Conservation (phyloP, 495 filamentous ascomycete species). For the Penicillium riverlandense region DNA sequence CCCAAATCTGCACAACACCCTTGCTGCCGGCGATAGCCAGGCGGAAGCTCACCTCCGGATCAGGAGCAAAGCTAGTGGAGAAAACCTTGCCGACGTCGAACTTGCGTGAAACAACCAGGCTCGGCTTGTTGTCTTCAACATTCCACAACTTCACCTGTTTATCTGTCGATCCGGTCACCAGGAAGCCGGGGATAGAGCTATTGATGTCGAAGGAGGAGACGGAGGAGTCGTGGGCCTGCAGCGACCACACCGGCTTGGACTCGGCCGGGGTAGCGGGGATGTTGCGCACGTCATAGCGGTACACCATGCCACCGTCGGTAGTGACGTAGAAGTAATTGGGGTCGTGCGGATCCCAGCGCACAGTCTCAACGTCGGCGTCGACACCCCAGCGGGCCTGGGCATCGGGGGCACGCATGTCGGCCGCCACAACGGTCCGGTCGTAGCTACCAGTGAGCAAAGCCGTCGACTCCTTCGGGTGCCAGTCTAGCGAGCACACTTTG, state of each 20-base stretch:
- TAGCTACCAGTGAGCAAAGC: conserved; percentile 88
- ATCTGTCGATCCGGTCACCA: conserved; percentile 88
- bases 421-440: conserved; percentile 83
- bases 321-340: conserved; percentile 89
- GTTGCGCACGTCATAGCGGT: conserved; percentile 76
- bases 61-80: conserved; percentile 80
- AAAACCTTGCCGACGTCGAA: conserved; percentile 94
- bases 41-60: conserved; percentile 81
- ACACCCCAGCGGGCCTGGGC: conserved; percentile 80
- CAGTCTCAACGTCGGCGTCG: conserved; percentile 87
- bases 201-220: conserved; percentile 96
- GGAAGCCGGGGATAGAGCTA: conserved; percentile 76
- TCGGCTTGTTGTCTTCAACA: conserved; percentile 63
- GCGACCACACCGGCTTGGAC: conserved; percentile 81
- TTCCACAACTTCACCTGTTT: conserved; percentile 97
- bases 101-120: conserved; percentile 86
- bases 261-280: conserved; percentile 58
- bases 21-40: conserved; percentile 93
- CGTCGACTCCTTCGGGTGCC: conserved; percentile 83
- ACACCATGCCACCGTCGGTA: conserved; percentile 83
- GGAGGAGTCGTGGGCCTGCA: conserved; percentile 91
- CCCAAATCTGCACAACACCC: conserved; percentile 89
- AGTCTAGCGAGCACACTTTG: conserved; percentile 92
- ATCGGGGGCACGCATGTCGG: conserved; percentile 89
- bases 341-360: conserved; percentile 90